Conservation (phyloP, 2,329 filamentous ascomycete species). For the Huntiella decipiens region DNA sequence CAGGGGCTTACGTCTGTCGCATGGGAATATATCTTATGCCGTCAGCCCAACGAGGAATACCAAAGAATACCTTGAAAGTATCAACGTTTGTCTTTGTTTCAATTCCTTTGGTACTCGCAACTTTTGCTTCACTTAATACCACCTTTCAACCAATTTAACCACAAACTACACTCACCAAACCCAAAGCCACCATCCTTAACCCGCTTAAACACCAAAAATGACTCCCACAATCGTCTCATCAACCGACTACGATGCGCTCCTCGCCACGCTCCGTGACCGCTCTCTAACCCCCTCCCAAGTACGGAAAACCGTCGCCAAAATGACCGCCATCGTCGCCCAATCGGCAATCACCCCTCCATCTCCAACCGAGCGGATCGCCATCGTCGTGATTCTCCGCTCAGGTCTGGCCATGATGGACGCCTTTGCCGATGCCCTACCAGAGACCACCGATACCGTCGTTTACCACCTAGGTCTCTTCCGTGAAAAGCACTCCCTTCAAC, state of each 20-base stretch:
- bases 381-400: slow-evolving; percentile 20
- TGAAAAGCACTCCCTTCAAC: slow-evolving; percentile 67
- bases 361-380: slow-evolving; percentile 16
- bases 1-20: no score
- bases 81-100: background rate
- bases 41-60: no score
- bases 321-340: slow-evolving; percentile 15
- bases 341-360: slow-evolving; percentile 11
- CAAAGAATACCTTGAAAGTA: no score
- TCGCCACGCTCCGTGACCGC: slow-evolving; percentile 12
- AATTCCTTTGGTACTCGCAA: background rate
- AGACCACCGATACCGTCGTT: slow-evolving; percentile 61
- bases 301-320: slow-evolving; percentile 13
- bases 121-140: background rate
- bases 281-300: slow-evolving; percentile 12
- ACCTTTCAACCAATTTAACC: background rate
- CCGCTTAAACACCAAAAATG: background rate
- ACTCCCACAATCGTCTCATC: slow-evolving; percentile 7
- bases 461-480: slow-evolving; percentile 93
- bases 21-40: no score
- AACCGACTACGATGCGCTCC: slow-evolving; percentile 7
- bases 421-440: slow-evolving; percentile 56
- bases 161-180: background rate
- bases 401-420: slow-evolving; percentile 21
- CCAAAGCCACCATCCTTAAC: background rate